These are phyloP conservation scores for Colletotrichum trifolii DNA, from an alignment of 2,329 filamentous ascomycete species.

Conservation along the genomic window DNA sequence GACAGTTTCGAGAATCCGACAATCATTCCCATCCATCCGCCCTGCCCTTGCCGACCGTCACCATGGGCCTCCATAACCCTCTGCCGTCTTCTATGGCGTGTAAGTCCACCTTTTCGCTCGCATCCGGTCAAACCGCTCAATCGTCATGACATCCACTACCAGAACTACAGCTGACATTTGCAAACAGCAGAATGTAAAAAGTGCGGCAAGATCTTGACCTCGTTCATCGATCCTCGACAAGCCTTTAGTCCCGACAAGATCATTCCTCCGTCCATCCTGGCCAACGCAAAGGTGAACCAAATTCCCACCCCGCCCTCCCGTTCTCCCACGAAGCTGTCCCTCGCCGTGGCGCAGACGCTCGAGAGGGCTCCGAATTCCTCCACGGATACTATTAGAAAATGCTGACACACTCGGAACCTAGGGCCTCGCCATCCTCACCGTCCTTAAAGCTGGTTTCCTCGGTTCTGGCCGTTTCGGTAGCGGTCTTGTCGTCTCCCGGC, in stretches of 20 bases:
- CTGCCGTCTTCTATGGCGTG: constrained; percentile 75
- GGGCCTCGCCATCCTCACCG: constrained; percentile 86
- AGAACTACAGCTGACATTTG: constrained; percentile 25
- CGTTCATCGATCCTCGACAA: constrained; percentile 94
- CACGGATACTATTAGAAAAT: neutral
- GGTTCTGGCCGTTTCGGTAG: constrained; percentile 85
- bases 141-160: constrained; percentile 8
- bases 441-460: constrained; percentile 88
- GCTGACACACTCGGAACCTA: constrained; percentile 43
- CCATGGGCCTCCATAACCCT: constrained; percentile 74
- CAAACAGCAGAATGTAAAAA: constrained; percentile 92
- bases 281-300: constrained; percentile 82
- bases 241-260: constrained; percentile 96
- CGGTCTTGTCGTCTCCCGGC: constrained; percentile 82
- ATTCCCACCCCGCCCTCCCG: constrained; percentile 25
- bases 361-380: constrained; percentile 6
- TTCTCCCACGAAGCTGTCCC: constrained; percentile 5
- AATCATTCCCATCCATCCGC: constrained; percentile 1
- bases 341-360: constrained; percentile 16
- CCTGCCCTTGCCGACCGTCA: constrained; percentile 36
- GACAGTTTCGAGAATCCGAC: constrained; percentile 3
- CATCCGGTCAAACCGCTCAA: constrained; percentile 38
- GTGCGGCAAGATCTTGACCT: constrained; percentile 92
- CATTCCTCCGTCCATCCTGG: constrained; percentile 90
- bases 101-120: constrained; percentile 56